Evolutionary conservation across 352 stramenopile genomes (phyloP).

Genomic region (Phytophthora crassamura): DNA sequence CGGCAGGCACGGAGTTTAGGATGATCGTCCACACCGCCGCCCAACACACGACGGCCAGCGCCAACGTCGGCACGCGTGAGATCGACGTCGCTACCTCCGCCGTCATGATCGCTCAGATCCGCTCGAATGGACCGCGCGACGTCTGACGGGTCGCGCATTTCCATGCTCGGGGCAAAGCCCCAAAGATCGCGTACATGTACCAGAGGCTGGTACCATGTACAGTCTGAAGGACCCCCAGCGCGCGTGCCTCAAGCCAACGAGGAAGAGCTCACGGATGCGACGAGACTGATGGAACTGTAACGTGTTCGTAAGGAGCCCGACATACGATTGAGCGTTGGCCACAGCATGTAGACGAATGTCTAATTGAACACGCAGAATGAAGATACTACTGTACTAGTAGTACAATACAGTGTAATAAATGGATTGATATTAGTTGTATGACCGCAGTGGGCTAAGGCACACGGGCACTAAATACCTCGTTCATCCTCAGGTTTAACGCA

Average conservation of each 20-base stretch:
- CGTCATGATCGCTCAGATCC: neutral
- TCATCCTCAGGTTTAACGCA: conserved; percentile 7
- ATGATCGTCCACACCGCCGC: conserved; percentile 57
- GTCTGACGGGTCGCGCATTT: neutral
- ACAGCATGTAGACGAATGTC: conserved; percentile 7
- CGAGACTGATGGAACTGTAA: neutral
- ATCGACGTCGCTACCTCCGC: conserved; percentile 4
- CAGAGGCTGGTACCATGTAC: conserved; percentile 6
- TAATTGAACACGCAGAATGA: neutral
- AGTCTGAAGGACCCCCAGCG: too few relatives aligned
- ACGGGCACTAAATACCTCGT: conserved; percentile 28
- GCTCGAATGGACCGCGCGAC: neutral
- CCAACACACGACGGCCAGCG: conserved; percentile 46
- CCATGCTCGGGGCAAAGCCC: neutral
- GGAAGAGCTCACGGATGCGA: conserved; percentile 4
- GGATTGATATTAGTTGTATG: too few relatives aligned
- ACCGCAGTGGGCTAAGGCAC: neutral
- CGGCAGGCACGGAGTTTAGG: conserved; percentile 50
- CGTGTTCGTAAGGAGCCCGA: too few relatives aligned
- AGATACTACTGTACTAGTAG: too few relatives aligned
- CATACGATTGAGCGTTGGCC: too few relatives aligned
- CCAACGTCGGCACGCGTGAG: conserved; percentile 44
- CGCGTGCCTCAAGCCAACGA: conserved; percentile 6
- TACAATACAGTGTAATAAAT: too few relatives aligned
- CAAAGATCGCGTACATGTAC: conserved; percentile 2